Evolutionary conservation across 148 eudicot genomes (phyloP), one percentile per base, ranked within the genome.

Genomic region (Bassia scoparia): DNA sequence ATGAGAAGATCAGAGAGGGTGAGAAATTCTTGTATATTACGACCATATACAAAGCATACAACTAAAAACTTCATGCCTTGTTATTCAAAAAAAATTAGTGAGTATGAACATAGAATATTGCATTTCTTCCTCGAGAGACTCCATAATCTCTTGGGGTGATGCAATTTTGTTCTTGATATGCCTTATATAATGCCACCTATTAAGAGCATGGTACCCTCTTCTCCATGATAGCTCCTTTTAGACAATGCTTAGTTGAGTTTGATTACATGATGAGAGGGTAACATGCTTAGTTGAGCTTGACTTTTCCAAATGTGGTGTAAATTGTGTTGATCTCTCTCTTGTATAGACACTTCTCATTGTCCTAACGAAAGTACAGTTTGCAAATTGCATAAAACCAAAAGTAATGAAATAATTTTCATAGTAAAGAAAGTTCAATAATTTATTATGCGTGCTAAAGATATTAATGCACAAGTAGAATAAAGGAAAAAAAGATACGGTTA

Each of bases 141-240:
- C 80, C 71, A 69, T 81, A 81, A 41, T 69, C 80, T 62, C 69
- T 73, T 61, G 73, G 13, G 71, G 77, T 64, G 54, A 69, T 18
- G 27, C 66, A 74, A 68, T 79, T 20, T 70, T 87, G 46, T 64
- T 58, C 70, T 84, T 17, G 52, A 84, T 10, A 84, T 84, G 69
- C 93, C 73, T 79, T 87, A 50, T 91, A 91, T 79, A 91, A 74
- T 5, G 55, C 86, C 84, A 84, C 78, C 93, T 76, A 49, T 89
- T 91, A 17, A 76, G 83, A 21, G 96, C 88, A 88, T 85, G 3
- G 75, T 23, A 15, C 68, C 76, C 38, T 81, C 82, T 58, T 82
- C 73, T 17, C 77, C 82, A 31, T 64, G 12, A 26, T 56, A 52
- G 15, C 58, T 77, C 73, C 27, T 63, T 38, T 55, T 60, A 44